phyloP scores from a whole-genome alignment of 768 basidiomycete species.

The Boletus sp. region DNA sequence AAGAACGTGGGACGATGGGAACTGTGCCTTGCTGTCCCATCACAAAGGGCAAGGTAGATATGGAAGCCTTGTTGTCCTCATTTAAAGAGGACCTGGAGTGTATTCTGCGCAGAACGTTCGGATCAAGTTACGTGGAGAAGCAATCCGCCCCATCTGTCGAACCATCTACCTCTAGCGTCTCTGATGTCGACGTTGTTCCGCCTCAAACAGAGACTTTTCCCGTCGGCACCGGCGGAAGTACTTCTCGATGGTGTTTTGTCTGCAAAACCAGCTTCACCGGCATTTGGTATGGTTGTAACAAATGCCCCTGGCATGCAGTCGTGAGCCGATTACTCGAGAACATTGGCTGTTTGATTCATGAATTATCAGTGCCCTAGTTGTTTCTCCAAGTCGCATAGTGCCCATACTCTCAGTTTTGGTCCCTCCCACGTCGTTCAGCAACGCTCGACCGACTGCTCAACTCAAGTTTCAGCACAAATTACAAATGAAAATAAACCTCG shows the following conservation, averaged over 20 bases:
- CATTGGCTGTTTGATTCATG: constrained; percentile 4
- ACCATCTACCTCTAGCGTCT: not conserved
- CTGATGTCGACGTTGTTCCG: not conserved
- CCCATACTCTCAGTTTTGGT: constrained; percentile 33
- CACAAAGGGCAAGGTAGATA: constrained; percentile 46
- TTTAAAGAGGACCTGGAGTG: constrained; percentile 56
- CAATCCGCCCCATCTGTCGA: not conserved
- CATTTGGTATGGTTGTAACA: constrained; percentile 32
- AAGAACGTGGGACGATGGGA: not conserved
- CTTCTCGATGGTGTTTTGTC: constrained; percentile 30
- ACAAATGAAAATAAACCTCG: not conserved
- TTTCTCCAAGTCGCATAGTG: constrained; percentile 27
- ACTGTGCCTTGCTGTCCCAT: constrained; percentile 41
- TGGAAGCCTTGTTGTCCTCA: constrained; percentile 44
- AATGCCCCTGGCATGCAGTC: constrained; percentile 32
- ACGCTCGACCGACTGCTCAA: not conserved
- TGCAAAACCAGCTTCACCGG: constrained; percentile 26
- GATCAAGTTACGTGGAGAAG: constrained; percentile 8
- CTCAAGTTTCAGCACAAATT: not conserved
- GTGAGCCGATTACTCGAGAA: constrained; percentile 18
- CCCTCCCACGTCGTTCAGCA: constrained; percentile 30
- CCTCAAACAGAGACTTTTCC: not conserved
- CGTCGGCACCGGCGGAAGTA: not conserved
- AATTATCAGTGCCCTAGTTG: constrained; percentile 25
- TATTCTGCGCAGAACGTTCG: constrained; percentile 40